Evolutionary conservation across 2,329 filamentous ascomycete species (phyloP), one percentile per base, ranked within the genome.

Genomic region (Xylaria sp.): DNA sequence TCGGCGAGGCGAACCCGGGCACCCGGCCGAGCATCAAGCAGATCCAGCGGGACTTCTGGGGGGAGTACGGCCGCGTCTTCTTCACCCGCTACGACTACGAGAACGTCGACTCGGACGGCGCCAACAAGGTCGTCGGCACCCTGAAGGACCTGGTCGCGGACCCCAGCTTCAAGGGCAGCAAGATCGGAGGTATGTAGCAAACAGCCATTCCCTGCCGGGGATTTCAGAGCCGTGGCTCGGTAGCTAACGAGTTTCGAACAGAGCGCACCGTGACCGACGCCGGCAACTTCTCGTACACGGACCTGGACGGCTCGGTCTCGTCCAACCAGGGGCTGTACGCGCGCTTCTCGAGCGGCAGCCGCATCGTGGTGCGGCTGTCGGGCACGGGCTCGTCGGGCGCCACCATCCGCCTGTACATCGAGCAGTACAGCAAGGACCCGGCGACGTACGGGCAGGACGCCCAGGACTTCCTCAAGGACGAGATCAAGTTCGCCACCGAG

Each of bases 31-130:
- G 90, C 77, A 97, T 99, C 76, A 90, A 90, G 70, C 89, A 92
- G 74, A 97, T 99, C 72, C 94, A 99, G 78, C 86, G 91, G 68
- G 91, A 97, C 72, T 97, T 99, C 84, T 99, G 94, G 94, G 84
- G 85, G 68, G 90, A 86, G 52, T 99, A 99, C 74, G 94, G 94
- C 68, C 92, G 94, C 55, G 97, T 92, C 26, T 99, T 97, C 82
- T 99, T 99, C 84, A 99, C 94, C 40, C 91, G 94, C 61, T 97
- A 97, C 76, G 94, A 99, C 77, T 99, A 96, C 77, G 94, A 99
- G 78, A 85, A 95, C 65, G 92, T 96, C 62, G 92, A 96, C 78
- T 89, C 87, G 43, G 91, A 93, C 7, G 92, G 90, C 39, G 94
- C 94, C 60, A 90, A 89, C 78, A 93, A 96, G 78, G 87, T 99